These are phyloP conservation scores for Castanospermum australe DNA, from an alignment of 306 rosid species.

Conservation along the genomic window DNA sequence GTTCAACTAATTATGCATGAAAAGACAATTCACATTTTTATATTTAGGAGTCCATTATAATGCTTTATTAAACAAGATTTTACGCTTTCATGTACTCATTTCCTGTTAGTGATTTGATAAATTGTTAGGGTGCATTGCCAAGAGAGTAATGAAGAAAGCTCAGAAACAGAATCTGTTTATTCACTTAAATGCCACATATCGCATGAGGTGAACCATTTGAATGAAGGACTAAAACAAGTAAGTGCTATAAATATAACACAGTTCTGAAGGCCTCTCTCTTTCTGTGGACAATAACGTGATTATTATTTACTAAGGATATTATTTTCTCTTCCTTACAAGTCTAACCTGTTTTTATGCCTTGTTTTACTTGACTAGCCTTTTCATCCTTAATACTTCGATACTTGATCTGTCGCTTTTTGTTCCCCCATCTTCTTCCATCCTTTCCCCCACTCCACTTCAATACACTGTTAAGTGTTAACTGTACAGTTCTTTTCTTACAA, in stretches of 20 bases:
- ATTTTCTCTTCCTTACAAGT: not conserved
- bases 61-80: conserved; percentile 4
- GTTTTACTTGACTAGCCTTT: not conserved
- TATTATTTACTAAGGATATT: not conserved
- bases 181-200: conserved; percentile 99
- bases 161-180: conserved; percentile 93
- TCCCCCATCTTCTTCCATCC: not conserved
- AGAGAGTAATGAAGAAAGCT: conserved; percentile 98
- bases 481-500: not conserved
- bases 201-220: conserved; percentile 97
- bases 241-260: conserved; percentile 31
- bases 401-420: not conserved
- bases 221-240: conserved; percentile 96
- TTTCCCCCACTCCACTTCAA: not conserved
- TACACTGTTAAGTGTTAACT: too few species aligned
- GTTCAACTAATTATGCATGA: conserved; percentile 12
- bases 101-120: conserved; percentile 32
- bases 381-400: not conserved
- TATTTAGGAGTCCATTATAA: not conserved
- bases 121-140: conserved; percentile 75
- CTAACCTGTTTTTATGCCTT: not conserved
- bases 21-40: not conserved
- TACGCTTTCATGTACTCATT: conserved; percentile 20
- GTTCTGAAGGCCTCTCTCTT: conserved; percentile 1
- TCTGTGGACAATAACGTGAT: not conserved